Percentiles rank a stretch among this genome's conserved stretches.
Conservation (phyloP, 495 filamentous ascomycete genomes). For the Penicillium alfredii region DNA sequence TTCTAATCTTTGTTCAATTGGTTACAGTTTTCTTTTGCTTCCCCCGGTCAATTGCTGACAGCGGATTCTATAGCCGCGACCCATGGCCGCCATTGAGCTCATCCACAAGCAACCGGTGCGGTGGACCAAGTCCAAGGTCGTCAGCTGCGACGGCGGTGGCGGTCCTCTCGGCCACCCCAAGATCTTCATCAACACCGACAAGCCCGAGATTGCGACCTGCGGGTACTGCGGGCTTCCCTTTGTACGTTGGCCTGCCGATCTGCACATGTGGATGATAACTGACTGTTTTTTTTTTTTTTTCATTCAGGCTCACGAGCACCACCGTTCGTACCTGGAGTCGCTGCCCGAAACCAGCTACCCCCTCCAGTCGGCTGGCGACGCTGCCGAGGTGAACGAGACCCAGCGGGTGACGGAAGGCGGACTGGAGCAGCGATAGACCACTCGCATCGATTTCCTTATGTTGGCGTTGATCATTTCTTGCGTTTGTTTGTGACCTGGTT, state of each 20-base stretch:
- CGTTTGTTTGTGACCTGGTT: constrained; percentile 18
- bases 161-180: constrained; percentile 85
- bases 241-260: constrained; percentile 49
- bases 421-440: constrained; percentile 47
- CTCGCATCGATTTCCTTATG: constrained; percentile 29
- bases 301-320: constrained; percentile 79
- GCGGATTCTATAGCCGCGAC: constrained; percentile 59
- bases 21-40: too few species aligned
- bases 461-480: constrained; percentile 40
- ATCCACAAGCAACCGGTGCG: constrained; percentile 93
- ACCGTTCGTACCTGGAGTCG: constrained; percentile 74
- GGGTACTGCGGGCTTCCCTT: constrained; percentile 93
- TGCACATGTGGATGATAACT: not conserved
- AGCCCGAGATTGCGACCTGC: constrained; percentile 85
- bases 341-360: constrained; percentile 74
- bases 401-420: constrained; percentile 50
- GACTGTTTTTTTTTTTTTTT: not conserved
- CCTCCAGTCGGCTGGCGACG: constrained; percentile 47
- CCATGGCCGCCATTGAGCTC: constrained; percentile 84
- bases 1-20: not conserved
- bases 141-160: constrained; percentile 89
- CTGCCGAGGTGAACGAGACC: constrained; percentile 48
- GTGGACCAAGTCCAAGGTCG: constrained; percentile 76
- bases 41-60: too few species aligned
- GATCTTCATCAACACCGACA: constrained; percentile 97